These are phyloP conservation scores for Setaria viridis DNA, from an alignment of 202 grass and related monocot genomes.

Conservation along the genomic window DNA sequence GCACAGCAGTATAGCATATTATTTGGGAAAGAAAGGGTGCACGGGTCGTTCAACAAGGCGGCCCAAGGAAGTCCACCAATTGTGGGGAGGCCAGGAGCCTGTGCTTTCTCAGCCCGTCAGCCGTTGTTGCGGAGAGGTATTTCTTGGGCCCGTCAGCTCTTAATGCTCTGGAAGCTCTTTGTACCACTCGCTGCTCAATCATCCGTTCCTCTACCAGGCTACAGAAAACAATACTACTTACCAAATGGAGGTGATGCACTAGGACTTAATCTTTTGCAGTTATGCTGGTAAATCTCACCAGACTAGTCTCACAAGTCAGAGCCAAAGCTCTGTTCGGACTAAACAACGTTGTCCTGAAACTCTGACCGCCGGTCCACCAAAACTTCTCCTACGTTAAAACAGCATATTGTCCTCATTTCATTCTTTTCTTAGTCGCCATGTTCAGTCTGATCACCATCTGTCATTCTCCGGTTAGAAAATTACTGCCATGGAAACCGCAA, in stretches of 20 bases:
- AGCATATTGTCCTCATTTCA: neutral
- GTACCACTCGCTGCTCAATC: neutral
- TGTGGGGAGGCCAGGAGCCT: no score
- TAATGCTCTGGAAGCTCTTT: neutral
- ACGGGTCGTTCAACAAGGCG: no score
- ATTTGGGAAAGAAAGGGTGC: no score
- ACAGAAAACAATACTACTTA: neutral
- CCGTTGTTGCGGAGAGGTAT: no score
- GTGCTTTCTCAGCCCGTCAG: no score
- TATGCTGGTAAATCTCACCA: neutral
- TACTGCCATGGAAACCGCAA: neutral
- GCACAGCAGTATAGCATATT: no score
- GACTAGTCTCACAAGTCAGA: neutral
- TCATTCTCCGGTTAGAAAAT: neutral
- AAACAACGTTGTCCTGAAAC: neutral
- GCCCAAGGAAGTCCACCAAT: no score
- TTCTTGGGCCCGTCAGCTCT: no score
- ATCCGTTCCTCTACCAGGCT: no score
- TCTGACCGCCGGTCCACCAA: neutral
- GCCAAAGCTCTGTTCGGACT: neutral
- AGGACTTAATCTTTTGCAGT: neutral
- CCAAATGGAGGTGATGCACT: neutral
- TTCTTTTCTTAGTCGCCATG: neutral
- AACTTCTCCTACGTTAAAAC: conserved; percentile 8
- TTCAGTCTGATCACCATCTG: neutral